phyloP scores from a whole-genome alignment of 2,329 filamentous ascomycete species.

The Cladophialophora exuberans region DNA sequence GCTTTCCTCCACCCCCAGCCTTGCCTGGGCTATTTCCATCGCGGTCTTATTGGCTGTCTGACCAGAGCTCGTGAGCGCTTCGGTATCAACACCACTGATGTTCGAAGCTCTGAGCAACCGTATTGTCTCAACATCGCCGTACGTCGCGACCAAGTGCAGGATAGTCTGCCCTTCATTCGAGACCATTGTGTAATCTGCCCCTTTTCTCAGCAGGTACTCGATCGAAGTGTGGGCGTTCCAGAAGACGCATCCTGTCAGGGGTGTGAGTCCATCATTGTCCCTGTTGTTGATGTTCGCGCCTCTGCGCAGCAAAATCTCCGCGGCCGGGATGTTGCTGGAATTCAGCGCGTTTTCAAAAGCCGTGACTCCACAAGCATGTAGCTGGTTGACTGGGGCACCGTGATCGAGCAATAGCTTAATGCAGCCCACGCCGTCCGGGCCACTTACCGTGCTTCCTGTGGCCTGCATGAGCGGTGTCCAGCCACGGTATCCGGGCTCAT shows the following conservation, averaged over 20 bases:
- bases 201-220: not conserved
- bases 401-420: not conserved
- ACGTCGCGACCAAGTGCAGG: not conserved
- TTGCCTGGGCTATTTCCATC: too few species aligned
- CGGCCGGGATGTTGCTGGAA: not conserved
- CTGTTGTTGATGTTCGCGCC: conserved; percentile 8
- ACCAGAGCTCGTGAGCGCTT: too few species aligned
- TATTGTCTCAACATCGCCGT: not conserved
- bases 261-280: conserved; percentile 9
- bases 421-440: not conserved
- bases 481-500: too few species aligned
- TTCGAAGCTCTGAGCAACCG: not conserved
- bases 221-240: conserved; percentile 11
- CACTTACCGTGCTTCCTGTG: not conserved
- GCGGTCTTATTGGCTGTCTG: too few species aligned
- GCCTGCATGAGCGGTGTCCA: not conserved
- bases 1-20: too few species aligned
- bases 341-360: not conserved
- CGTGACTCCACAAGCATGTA: not conserved
- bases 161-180: not conserved
- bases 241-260: conserved; percentile 11
- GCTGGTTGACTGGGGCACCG: not conserved
- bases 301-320: not conserved
- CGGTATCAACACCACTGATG: too few species aligned
- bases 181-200: not conserved